Evolutionary conservation across 1,284 basidiomycete species (phyloP).

Genomic region (Ganoderma sinense): DNA sequence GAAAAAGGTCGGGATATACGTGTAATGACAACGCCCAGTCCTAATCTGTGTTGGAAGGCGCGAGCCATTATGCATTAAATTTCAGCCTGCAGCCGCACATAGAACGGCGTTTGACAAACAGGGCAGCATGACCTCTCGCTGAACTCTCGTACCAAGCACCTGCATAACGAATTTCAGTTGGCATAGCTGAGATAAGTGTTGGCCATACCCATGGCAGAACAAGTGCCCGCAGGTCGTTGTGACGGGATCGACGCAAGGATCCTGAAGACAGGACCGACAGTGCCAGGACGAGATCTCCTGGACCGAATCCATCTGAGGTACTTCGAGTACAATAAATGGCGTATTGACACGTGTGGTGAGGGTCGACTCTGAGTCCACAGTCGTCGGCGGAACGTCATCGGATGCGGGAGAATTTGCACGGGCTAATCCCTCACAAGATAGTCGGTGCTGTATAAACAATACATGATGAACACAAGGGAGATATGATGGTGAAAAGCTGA

Average conservation of each 20-base stretch:
- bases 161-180: neutral
- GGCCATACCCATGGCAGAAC: constrained; percentile 14
- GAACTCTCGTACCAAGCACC: constrained; percentile 2
- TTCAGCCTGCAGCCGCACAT: neutral
- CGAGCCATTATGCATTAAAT: neutral
- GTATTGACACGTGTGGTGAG: neutral
- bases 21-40: too few relatives aligned
- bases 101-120: neutral
- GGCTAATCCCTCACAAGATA: neutral
- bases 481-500: neutral
- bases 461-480: neutral
- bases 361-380: neutral
- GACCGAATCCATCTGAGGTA: neutral
- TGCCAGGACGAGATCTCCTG: constrained; percentile 8
- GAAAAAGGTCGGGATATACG: neutral
- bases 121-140: neutral
- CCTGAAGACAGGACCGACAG: constrained; percentile 11
- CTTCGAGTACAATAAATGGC: neutral
- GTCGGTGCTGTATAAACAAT: neutral
- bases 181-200: too few relatives aligned
- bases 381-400: neutral
- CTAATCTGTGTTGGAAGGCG: neutral
- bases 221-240: constrained; percentile 18
- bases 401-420: neutral
- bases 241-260: constrained; percentile 13